Evolutionary conservation across 257 asterid species (phyloP).

Genomic region (Linaria vulgaris): DNA sequence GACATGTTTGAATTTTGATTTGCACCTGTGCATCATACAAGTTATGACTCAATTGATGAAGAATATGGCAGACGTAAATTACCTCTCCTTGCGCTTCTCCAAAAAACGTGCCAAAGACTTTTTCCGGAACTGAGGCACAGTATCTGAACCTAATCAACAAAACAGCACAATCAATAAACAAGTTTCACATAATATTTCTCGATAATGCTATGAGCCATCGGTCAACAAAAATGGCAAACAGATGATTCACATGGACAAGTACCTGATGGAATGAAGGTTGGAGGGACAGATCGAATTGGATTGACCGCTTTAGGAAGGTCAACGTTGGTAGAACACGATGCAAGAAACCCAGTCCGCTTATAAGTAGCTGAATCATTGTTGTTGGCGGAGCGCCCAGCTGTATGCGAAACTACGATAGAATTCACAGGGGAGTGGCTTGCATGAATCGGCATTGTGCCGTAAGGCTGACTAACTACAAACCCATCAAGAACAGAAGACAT

Average conservation of each 20-base stretch:
- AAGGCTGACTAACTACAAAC: conserved; percentile 38
- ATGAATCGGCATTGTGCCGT: conserved; percentile 32
- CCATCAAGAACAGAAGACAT: conserved; percentile 44
- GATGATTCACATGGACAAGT: neutral
- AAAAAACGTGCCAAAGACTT: conserved; percentile 85
- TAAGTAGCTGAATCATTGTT: conserved; percentile 27
- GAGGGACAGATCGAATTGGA: conserved; percentile 41
- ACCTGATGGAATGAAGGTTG: conserved; percentile 53
- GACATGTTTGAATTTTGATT: neutral
- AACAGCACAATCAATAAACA: neutral
- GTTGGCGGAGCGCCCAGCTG: conserved; percentile 31
- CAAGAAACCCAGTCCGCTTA: conserved; percentile 34
- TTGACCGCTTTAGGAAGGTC: conserved; percentile 41
- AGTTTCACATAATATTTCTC: neutral
- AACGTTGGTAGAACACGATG: conserved; percentile 35
- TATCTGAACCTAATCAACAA: conserved; percentile 34
- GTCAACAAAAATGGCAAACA: no score
- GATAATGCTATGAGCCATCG: no score
- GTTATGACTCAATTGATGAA: neutral
- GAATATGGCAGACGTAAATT: conserved; percentile 6
- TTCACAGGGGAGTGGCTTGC: conserved; percentile 40
- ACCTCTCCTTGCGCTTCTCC: conserved; percentile 98
- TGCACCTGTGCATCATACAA: neutral
- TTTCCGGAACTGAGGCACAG: conserved; percentile 86
- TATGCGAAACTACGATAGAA: conserved; percentile 32